Conservation (phyloP, 495 filamentous ascomycete genomes). For the Delitschia confertaspora region DNA sequence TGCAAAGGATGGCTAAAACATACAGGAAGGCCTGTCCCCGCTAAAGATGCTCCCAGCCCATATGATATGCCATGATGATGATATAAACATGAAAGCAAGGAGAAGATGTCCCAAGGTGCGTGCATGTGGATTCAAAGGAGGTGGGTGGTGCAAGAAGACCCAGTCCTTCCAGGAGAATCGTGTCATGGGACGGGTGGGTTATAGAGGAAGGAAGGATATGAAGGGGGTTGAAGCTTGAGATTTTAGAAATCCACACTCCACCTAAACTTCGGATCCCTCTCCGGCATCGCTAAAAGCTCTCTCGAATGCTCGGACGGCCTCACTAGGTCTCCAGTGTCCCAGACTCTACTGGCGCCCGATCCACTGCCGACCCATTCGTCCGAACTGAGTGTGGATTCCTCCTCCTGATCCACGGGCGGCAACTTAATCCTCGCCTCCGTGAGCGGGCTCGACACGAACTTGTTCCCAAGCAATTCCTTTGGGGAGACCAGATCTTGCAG, state of each 20-base stretch:
- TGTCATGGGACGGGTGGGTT: too few species aligned
- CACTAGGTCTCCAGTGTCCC: conserved; percentile 7
- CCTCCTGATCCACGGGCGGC: conserved; percentile 16
- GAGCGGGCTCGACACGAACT: conserved; percentile 25
- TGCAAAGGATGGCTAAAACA: conserved; percentile 1
- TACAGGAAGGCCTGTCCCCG: too few species aligned
- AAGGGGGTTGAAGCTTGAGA: too few species aligned
- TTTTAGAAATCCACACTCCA: conserved; percentile 36
- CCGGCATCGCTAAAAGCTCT: conserved; percentile 5
- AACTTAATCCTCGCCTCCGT: conserved; percentile 27
- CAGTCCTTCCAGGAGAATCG: too few species aligned
- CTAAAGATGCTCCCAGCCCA: too few species aligned
- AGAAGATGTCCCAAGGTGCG: too few species aligned
- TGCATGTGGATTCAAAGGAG: too few species aligned
- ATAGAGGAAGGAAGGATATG: too few species aligned
- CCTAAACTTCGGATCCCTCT: conserved; percentile 26
- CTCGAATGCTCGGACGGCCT: background rate
- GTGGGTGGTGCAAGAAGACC: too few species aligned
- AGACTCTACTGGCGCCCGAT: conserved; percentile 13
- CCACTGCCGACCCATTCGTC: conserved; percentile 12
- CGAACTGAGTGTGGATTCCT: conserved; percentile 16
- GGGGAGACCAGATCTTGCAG: conserved; percentile 29
- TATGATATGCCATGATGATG: too few species aligned
- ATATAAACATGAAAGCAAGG: too few species aligned
- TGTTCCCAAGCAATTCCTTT: conserved; percentile 22